Conservation (phyloP, 345 rosid genomes). For the Excoecaria agallocha region DNA sequence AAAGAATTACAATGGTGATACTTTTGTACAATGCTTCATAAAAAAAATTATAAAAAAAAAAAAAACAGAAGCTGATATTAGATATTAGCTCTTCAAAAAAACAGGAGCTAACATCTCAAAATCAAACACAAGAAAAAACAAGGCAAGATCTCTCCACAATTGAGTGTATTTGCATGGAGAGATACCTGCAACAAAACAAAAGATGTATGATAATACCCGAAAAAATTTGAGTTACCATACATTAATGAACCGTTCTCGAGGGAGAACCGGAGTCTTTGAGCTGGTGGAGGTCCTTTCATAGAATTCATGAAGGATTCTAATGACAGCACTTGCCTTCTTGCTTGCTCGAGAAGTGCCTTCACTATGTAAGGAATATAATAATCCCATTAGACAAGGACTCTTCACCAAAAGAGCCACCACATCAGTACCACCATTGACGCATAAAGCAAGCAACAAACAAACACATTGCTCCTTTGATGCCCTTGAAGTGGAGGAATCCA, state of each 20-base stretch:
- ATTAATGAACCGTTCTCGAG: slow-evolving; percentile 49
- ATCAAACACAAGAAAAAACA: slow-evolving; percentile 13
- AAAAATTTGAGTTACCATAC: slow-evolving; percentile 52
- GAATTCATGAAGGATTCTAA: slow-evolving; percentile 66
- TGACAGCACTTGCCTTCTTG: slow-evolving; percentile 68
- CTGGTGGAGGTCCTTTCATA: slow-evolving; percentile 46
- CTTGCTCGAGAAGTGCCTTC: slow-evolving; percentile 68
- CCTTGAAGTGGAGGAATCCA: slow-evolving; percentile 48
- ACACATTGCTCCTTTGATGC: slow-evolving; percentile 62
- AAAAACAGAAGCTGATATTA: slow-evolving; percentile 30
- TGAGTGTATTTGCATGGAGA: slow-evolving; percentile 25
- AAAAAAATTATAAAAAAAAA: slow-evolving; percentile 22
- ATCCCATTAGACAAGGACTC: slow-evolving; percentile 55
- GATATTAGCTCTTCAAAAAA: slow-evolving; percentile 48
- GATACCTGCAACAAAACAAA: slow-evolving; percentile 3
- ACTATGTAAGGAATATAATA: slow-evolving; percentile 58
- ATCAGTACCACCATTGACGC: slow-evolving; percentile 61
- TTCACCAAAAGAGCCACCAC: slow-evolving; percentile 49
- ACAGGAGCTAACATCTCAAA: slow-evolving; percentile 32
- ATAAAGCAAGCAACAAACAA: slow-evolving; percentile 59
- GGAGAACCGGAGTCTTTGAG: slow-evolving; percentile 32
- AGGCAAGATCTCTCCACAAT: slow-evolving; percentile 16
- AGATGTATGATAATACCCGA: slow-evolving; percentile 12
- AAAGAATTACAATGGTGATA: slow-evolving; percentile 20
- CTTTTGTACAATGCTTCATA: slow-evolving; percentile 36